These are phyloP conservation scores for Penicillium simplicissimum DNA, from an alignment of 495 filamentous ascomycete genomes.

Conservation along the genomic window DNA sequence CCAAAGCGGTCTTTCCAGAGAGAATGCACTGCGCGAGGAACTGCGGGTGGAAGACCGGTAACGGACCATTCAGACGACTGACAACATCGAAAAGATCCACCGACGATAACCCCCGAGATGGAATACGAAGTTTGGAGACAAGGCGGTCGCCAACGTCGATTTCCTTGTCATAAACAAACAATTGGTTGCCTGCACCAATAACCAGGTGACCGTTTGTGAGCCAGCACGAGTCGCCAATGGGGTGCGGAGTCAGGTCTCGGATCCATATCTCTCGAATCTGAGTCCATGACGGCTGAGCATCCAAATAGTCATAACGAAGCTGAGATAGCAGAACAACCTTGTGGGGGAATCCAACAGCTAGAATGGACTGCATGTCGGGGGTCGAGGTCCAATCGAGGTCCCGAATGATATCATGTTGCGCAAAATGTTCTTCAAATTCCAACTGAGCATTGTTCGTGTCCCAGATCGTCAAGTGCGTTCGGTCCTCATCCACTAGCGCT, in stretches of 20 bases:
- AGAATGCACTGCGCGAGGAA: slow-evolving; percentile 88
- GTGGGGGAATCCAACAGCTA: slow-evolving; percentile 88
- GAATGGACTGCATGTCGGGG: slow-evolving; percentile 84
- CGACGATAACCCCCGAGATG: slow-evolving; percentile 48
- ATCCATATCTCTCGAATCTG: slow-evolving; percentile 80
- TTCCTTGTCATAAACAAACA: slow-evolving; percentile 82
- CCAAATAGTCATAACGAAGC: slow-evolving; percentile 90
- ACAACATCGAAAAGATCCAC: slow-evolving; percentile 79
- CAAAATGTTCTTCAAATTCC: slow-evolving; percentile 76
- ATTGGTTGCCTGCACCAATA: slow-evolving; percentile 86
- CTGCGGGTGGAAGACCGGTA: slow-evolving; percentile 93
- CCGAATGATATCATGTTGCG: slow-evolving; percentile 69
- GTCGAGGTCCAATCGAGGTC: slow-evolving; percentile 96
- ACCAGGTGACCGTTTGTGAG: slow-evolving; percentile 78
- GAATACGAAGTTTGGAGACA: slow-evolving; percentile 63
- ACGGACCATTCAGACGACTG: slow-evolving; percentile 77
- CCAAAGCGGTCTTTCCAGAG: slow-evolving; percentile 70
- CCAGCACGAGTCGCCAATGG: slow-evolving; percentile 93
- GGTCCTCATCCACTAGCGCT: slow-evolving; percentile 71
- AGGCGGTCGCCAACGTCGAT: slow-evolving; percentile 65
- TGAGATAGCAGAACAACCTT: slow-evolving; percentile 84
- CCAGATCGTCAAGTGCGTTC: slow-evolving; percentile 88
- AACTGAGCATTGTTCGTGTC: slow-evolving; percentile 79
- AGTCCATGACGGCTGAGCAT: slow-evolving; percentile 88
- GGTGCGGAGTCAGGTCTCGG: slow-evolving; percentile 80